Conservation (phyloP, 2,329 filamentous ascomycete genomes). For the Claviceps sp. region DNA sequence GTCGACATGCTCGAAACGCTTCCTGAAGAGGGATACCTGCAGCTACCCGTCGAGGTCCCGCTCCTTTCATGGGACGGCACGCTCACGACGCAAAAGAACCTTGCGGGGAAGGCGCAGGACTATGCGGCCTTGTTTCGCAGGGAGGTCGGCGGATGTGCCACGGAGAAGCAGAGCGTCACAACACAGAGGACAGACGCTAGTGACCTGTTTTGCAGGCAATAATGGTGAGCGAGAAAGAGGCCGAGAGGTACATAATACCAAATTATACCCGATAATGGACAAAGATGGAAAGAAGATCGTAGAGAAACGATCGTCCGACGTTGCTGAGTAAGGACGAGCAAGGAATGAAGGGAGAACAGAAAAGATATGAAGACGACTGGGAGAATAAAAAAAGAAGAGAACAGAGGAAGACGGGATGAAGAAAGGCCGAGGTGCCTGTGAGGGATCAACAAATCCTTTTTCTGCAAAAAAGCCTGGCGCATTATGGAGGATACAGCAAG, state of each 20-base stretch:
- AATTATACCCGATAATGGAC: no score
- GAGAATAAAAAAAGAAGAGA: background rate
- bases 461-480: no score
- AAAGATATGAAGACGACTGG: no score
- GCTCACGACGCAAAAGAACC: constrained; percentile 21
- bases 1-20: constrained; percentile 35
- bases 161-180: constrained; percentile 11
- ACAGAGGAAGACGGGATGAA: background rate
- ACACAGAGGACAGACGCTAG: constrained; percentile 26
- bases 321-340: no score
- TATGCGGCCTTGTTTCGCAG: constrained; percentile 48
- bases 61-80: constrained; percentile 53
- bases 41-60: constrained; percentile 35
- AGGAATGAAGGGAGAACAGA: no score
- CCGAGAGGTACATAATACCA: no score
- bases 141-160: constrained; percentile 53
- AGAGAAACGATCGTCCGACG: no score
- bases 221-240: background rate
- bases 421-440: background rate
- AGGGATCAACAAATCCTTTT: background rate
- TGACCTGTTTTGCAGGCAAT: constrained; percentile 51
- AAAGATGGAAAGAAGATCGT: no score
- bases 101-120: constrained; percentile 30
- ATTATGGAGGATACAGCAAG: no score
- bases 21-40: constrained; percentile 28